Evolutionary conservation across 169 alveolate species (phyloP).

Genomic region (Eimeria acervulina): DNA sequence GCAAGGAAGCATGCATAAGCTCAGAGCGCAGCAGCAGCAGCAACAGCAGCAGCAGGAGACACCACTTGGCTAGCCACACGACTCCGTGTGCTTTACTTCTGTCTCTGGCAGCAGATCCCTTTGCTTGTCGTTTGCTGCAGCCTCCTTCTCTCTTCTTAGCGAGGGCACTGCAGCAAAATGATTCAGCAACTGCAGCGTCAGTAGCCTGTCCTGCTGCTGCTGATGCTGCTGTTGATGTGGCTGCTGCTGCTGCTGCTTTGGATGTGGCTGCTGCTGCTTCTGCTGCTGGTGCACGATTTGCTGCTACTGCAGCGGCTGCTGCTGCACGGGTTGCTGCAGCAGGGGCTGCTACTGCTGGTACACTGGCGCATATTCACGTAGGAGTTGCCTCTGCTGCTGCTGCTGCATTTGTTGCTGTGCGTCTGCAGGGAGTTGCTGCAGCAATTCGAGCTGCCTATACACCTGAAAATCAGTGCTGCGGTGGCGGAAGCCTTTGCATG

Average conservation of each 20-base stretch:
- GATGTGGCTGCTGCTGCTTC: neutral
- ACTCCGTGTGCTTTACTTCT: conserved; percentile 60
- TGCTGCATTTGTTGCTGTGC: neutral
- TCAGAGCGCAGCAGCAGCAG: conserved; percentile 24
- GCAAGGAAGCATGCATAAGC: neutral
- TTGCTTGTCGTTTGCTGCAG: conserved; percentile 66
- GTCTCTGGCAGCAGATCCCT: conserved; percentile 52
- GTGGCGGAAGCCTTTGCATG: conserved; percentile 26
- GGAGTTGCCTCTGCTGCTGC: conserved; percentile 43
- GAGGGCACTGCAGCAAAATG: conserved; percentile 77
- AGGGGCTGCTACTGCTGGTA: neutral
- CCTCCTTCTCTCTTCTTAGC: conserved; percentile 60
- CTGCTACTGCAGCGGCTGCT: neutral
- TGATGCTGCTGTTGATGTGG: neutral
- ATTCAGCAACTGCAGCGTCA: conserved; percentile 60
- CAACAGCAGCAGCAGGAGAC: conserved; percentile 73
- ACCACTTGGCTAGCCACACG: conserved; percentile 17
- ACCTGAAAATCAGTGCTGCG: conserved; percentile 53
- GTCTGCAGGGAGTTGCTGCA: conserved; percentile 61
- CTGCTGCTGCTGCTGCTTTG: neutral
- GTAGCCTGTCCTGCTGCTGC: conserved; percentile 24
- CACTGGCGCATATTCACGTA: too few species aligned
- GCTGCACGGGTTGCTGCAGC: neutral
- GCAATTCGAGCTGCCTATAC: conserved; percentile 46
- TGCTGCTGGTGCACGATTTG: neutral